Base-by-base conservation (phyloP, 2,329 filamentous ascomycete species). In the Ophiosphaerella herpotricha region DNA sequence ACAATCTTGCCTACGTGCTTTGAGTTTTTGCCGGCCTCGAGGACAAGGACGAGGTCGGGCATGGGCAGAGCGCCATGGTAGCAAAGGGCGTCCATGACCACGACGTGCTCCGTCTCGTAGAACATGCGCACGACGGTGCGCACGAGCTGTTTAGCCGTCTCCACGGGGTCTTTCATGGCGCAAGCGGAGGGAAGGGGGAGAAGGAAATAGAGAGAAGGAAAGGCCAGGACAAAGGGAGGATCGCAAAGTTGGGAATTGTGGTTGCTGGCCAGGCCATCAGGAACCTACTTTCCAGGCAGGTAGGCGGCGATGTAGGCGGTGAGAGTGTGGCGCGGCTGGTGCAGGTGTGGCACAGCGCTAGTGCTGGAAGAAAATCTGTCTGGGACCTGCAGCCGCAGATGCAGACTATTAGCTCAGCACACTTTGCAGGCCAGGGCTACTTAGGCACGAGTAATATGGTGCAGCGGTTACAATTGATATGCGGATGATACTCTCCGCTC, bases 1-100 rank as follows among this genome's bases (percentile, higher is more conserved):
- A 90, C 93, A 26, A 96, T 83, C 72, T 93, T 95, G 70, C 94
- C 91, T 37, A 97, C 82, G 65, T 95, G 90, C 71, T 99, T 97
- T 35, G 87, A 86, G 70, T 96, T 93, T 76, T 95, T 91, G 55
- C 87, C 87, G 13, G 61, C 64, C 41, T 74, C 70, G 75, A 97
- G 87, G 21, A 97, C 80, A 64, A 91, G 87, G 37, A 90, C 89
- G 55, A 99, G 80, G 67, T 99, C 94, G 67, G 91, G 87, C 68
- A 96, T 90, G 66, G 91, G 88, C 52, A 97, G 81, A 78, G 82
- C 89, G 75, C 82, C 86, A 74, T 90, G 88, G 50, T 86, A 84
- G 67, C 89, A 84, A 52, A 91, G 82, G 56, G 91, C 90, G 78
- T 95, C 88, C 62, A 94, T 78, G 46, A 92, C 85, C 39, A 96